A percentile compares a stretch with the other conserved stretches of the same genome.
Conservation (phyloP, 2,329 filamentous ascomycete genomes). For the Blastomyces percursus region DNA sequence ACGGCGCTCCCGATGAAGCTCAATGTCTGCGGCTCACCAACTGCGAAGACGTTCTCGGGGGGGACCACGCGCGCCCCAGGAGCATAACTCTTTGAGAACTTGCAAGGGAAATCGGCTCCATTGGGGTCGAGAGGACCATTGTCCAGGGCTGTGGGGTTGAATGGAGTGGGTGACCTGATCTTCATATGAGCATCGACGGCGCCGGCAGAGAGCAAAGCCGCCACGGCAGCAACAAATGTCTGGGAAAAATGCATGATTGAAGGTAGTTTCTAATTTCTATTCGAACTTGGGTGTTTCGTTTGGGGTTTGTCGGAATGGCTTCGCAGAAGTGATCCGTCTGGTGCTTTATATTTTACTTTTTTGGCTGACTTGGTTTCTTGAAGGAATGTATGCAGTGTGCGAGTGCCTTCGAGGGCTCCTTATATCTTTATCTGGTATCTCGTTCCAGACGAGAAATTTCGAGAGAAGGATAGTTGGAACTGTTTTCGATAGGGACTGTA, state of each 20-base stretch:
- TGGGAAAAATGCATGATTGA: slow-evolving; percentile 23
- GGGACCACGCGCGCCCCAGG: slow-evolving; percentile 21
- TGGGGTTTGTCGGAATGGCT: neutral
- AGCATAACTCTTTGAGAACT: slow-evolving; percentile 39
- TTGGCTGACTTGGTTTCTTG: slow-evolving; percentile 1
- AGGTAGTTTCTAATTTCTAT: neutral
- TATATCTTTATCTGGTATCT: slow-evolving; percentile 3
- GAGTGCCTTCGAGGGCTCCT: neutral
- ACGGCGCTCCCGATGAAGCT: slow-evolving; percentile 60
- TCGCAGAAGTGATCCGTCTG: slow-evolving; percentile 5
- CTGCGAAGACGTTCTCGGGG: slow-evolving; percentile 48
- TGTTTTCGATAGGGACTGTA: slow-evolving; percentile 3
- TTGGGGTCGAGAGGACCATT: slow-evolving; percentile 53
- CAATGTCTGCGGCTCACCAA: slow-evolving; percentile 53
- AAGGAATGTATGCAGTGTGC: slow-evolving; percentile 4
- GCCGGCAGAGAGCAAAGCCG: slow-evolving; percentile 44
- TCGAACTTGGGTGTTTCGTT: neutral
- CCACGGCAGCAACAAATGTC: slow-evolving; percentile 24
- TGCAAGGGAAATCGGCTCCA: slow-evolving; percentile 75
- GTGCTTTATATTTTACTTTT: neutral
- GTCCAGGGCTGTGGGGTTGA: slow-evolving; percentile 37
- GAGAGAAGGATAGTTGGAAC: slow-evolving; percentile 1
- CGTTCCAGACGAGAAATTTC: slow-evolving; percentile 6
- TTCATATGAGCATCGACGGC: slow-evolving; percentile 63
- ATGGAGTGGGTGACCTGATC: slow-evolving; percentile 59